Conservation (phyloP, 805 yeast genomes). For the Spathaspora sp. region DNA sequence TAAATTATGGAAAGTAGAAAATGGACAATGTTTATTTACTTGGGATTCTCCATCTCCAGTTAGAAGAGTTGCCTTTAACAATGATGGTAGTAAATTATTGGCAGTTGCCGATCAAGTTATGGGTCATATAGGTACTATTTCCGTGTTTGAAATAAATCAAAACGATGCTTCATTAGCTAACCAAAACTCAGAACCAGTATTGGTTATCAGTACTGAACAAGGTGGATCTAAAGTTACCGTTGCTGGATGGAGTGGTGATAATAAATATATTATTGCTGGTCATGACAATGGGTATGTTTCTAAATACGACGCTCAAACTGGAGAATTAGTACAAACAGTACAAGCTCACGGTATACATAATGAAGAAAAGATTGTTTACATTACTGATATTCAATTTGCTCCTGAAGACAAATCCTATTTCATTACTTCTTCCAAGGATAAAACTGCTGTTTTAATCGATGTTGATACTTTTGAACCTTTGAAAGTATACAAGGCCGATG, state of each 20-base stretch:
- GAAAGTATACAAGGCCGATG: conserved; percentile 80
- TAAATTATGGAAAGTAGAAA: conserved; percentile 78
- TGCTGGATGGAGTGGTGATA: conserved; percentile 84
- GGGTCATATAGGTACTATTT: conserved; percentile 80
- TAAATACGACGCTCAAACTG: conserved; percentile 74
- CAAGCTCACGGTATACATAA: conserved; percentile 69
- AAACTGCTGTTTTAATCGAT: conserved; percentile 73
- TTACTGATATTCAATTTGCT: conserved; percentile 89
- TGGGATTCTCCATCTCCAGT: conserved; percentile 84
- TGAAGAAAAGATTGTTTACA: conserved; percentile 37
- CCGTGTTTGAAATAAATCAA: conserved; percentile 60
- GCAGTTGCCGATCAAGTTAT: conserved; percentile 87
- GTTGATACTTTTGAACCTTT: conserved; percentile 68
- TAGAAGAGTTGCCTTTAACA: conserved; percentile 82
- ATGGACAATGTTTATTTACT: conserved; percentile 70
- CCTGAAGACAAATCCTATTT: conserved; percentile 80
- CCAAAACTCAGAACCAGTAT: conserved; percentile 53
- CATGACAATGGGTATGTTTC: conserved; percentile 84
- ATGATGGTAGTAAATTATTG: conserved; percentile 63
- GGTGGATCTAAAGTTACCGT: conserved; percentile 63
- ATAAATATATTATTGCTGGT: conserved; percentile 74
- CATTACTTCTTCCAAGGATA: conserved; percentile 90
- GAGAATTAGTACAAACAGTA: conserved; percentile 57
- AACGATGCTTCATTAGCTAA: conserved; percentile 27
- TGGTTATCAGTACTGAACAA: conserved; percentile 58